Base-by-base conservation (phyloP, 768 basidiomycete genomes). In the Rhizopogon vinicolor region DNA sequence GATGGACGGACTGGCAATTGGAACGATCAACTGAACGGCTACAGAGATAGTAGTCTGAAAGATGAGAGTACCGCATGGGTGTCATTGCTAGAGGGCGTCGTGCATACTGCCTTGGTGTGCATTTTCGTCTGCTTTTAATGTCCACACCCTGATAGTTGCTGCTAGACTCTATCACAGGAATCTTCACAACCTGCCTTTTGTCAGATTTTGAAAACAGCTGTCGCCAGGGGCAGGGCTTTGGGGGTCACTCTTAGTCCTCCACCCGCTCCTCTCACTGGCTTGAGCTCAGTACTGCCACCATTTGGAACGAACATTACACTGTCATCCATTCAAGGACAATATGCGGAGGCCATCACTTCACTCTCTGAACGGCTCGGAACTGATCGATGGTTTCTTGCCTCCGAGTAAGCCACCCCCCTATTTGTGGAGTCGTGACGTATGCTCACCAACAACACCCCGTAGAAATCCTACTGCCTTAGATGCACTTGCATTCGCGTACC, bases 41-140 rank as follows among this genome's bases (percentile, higher is more conserved):
- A 89, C 65, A 76, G 67, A 37, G 78, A 87, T 59, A 74, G 78
- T 45, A 68, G 72, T 18, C 74, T 86, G 22, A 75, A 78, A 48
- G 84, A 89, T 61, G 91, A 93, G 67, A 88, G 88, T 61, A 78
- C 83, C 42, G 91, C 91, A 1, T 93, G 91, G 91, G 80, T 91
- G 25, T 74, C 88, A 2, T 76, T 93, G 33, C 79, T 93, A 41
- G 89, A 93, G 67, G 84, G 85, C 37, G 74, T 79, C 44, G 81
- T 93, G 7, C 91, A 91, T 66, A 85, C 87, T 59, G 86, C 88
- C 12, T 67, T 93, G 70, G 85, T 91, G 81, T 73, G 12, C 58
- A 33, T 44, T 53, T 12, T 28, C 3, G 33, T 33, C 13, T 54
- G 42, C 37, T n/a, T 37, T 37, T 37, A 4, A 31, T 33, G 44